phyloP scores from a whole-genome alignment of 345 rosid genomes.

The Melaleuca alternifolia region DNA sequence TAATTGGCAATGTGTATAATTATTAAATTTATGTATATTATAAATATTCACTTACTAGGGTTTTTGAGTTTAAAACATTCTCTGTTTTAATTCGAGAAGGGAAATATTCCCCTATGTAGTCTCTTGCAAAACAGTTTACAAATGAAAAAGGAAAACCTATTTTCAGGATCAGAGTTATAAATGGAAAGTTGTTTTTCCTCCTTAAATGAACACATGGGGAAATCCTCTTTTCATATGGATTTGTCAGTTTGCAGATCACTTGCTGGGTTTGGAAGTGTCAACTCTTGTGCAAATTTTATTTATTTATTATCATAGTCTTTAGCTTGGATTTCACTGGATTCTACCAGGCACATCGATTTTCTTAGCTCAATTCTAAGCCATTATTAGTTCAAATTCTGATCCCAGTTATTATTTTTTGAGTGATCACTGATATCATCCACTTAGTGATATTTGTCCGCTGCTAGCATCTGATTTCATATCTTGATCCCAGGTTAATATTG shows the following conservation, averaged over 20 bases:
- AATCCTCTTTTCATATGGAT: background rate
- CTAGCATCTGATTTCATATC: background rate
- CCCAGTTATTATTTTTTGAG: background rate
- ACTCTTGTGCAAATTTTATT: background rate
- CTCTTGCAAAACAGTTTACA: background rate
- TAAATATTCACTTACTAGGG: background rate
- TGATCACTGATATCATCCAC: background rate
- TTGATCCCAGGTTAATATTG: slow-evolving; percentile 72
- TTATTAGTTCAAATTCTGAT: background rate
- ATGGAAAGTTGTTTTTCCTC: background rate
- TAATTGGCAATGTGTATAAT: background rate
- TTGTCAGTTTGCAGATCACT: background rate
- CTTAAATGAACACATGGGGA: background rate
- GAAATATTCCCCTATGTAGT: background rate
- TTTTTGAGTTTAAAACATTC: background rate
- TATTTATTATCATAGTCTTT: background rate
- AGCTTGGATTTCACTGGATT: background rate
- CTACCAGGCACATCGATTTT: background rate
- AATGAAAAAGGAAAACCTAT: background rate
- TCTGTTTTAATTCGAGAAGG: background rate
- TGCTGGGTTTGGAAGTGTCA: background rate
- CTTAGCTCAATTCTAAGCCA: background rate
- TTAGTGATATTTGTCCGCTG: background rate
- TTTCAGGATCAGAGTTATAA: background rate
- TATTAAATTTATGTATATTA: background rate